Evolutionary conservation across 345 rosid genomes (phyloP), one percentile per base, ranked within the genome.

Genomic region (Ricinus communis): DNA sequence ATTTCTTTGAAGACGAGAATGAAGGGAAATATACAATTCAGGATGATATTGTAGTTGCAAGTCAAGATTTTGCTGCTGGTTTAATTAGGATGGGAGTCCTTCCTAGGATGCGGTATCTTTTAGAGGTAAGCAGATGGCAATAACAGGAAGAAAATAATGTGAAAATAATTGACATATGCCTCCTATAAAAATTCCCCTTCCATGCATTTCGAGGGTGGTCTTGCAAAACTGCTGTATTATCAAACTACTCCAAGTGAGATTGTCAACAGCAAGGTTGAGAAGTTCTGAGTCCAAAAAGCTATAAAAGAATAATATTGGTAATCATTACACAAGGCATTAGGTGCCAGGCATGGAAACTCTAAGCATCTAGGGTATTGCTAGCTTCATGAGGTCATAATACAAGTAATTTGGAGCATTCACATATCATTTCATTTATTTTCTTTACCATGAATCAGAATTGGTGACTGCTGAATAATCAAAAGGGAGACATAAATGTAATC

Each of bases 61-160:
- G 91, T 71, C 98, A 91, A 85, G 98, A 94, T 82, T 88, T 91
- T 84, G 90, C 85, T 57, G 97, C 96, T 24, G 98, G 96, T 72
- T 84, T 94, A 59, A 89, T 91, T 70, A 84, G 93, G 80, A 94
- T 94, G 98, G 98, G 87, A 69, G 83, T 91, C 75, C 85, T 94
- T 72, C 84, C 83, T 50, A 88, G 91, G 81, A 79, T 94, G 72
- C 77, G 77, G 47, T 93, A 78, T 83, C 80, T 91, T 60, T 80
- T 91, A 81, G 91, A 90, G 93, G 98, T 91, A 68, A 82, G 87
- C 41, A 14, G 38, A 4, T 66, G 62, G n/a, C 51, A 15, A 47
- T 28, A 43, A 60, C 70, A 6, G 10, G 15, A n/a, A 71, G 16
- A 59, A 22, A 21, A 53, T 19, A 55, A 45, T 28, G 25, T 64